Evolutionary conservation across 202 grass and related monocot genomes (phyloP).

Genomic region (Elaeis oleifera): DNA sequence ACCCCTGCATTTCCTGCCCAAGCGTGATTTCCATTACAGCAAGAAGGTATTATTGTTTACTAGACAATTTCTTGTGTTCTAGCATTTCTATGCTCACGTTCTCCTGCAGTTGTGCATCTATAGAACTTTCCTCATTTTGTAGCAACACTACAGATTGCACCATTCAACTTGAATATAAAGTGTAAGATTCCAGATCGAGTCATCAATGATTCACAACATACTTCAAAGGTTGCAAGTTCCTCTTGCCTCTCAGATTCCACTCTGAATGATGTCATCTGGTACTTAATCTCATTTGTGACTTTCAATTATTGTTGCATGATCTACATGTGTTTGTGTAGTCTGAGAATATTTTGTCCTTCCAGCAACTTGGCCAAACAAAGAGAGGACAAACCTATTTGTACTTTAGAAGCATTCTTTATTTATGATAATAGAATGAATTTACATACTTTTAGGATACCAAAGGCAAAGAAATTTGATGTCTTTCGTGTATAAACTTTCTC

Average conservation of each 20-base stretch:
- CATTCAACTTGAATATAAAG: constrained; percentile 61
- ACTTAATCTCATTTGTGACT: constrained; percentile 10
- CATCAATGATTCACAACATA: constrained; percentile 23
- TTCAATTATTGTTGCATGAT: background rate
- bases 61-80: constrained; percentile 1
- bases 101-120: background rate
- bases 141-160: constrained; percentile 31
- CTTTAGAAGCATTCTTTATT: too few relatives aligned
- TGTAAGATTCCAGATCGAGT: constrained; percentile 37
- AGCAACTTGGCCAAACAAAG: too few relatives aligned
- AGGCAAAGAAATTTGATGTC: too few relatives aligned
- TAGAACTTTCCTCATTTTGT: background rate
- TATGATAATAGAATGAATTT: too few relatives aligned
- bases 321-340: too few relatives aligned
- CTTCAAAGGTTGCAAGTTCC: constrained; percentile 13
- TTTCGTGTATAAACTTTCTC: too few relatives aligned
- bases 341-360: too few relatives aligned
- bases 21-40: constrained; percentile 77
- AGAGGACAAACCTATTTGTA: too few relatives aligned
- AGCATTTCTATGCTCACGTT: background rate
- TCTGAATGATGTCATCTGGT: constrained; percentile 73
- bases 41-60: constrained; percentile 53
- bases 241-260: constrained; percentile 29
- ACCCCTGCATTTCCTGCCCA: constrained; percentile 74
- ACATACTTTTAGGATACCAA: too few relatives aligned